Base-by-base conservation (phyloP, 2,329 filamentous ascomycete species). In the Leptodontidium sp. region DNA sequence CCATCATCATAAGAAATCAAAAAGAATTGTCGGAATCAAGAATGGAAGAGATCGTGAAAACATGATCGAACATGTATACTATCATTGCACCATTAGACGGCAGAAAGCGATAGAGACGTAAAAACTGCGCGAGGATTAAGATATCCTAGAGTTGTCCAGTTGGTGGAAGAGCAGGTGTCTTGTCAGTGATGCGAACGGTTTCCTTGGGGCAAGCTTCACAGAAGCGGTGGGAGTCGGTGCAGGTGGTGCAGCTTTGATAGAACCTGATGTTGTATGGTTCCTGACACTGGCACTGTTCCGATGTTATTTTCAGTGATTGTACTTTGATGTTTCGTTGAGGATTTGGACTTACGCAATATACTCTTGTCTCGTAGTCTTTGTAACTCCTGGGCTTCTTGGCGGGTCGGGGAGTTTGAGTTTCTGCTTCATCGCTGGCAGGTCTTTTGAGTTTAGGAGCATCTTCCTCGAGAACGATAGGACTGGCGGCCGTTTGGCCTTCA, bases 261-360 rank as follows among this genome's bases (percentile, higher is more conserved):
- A 12, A 40, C n/a, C 12, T 9, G 1, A 5, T 17, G 17, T 24
- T 58, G 35, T 58, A 26, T 2, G n/a, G n/a, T 3, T 14, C 17
- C 1, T n/a, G n/a, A 38, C 55, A 58, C 12, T 58, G 55, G 55
- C 55, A 58, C 55, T 58, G 6, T 24, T 58, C 15, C 17, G 1
- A 24, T 15, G 2, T 53, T 21, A 14, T 32, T 3, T n/a, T 21
- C 14, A 55, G 52, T 4, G 1, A 21, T 21, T n/a, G 17, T 49
- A 21, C 47, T 21, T 21, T 21, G 17, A n/a, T 49, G 17, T 17
- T 49, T n/a, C 21, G 7, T 17, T n/a, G n/a, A 17, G 7, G 15
- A 21, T 4, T 8, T 49, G 7, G 17, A 59, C 73, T 73, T 74
- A 75, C 71, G 68, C 74, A 75, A 43, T 68, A 71, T n/a, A 74